Evolutionary conservation across 208 protist species (phyloP).

Genomic region (Trypanosoma mega): DNA sequence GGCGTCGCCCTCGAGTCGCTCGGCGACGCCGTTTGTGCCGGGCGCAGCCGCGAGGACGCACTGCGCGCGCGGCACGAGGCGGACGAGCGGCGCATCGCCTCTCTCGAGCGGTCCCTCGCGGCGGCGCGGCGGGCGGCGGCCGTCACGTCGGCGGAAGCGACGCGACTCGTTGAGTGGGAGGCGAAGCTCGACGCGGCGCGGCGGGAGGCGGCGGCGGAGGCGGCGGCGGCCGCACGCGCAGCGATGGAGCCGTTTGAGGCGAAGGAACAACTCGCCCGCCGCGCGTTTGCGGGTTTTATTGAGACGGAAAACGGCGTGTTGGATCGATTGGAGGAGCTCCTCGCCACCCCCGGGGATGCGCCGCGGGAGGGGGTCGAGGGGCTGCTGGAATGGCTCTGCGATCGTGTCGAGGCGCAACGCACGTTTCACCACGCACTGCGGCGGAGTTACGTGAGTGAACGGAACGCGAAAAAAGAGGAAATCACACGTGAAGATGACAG

Average conservation of each 20-base stretch:
- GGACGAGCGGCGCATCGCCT: constrained; percentile 31
- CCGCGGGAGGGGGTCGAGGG: background rate
- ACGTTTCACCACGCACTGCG: constrained; percentile 13
- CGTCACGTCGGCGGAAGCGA: constrained; percentile 38
- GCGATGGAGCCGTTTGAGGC: constrained; percentile 14
- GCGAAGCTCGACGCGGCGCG: constrained; percentile 38
- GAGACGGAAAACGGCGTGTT: constrained; percentile 31
- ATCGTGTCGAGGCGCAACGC: constrained; percentile 11
- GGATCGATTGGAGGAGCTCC: constrained; percentile 23
- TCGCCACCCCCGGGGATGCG: background rate
- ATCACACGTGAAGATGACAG: background rate
- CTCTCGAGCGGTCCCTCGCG: constrained; percentile 40
- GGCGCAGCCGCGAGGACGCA: background rate
- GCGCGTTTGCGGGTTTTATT: constrained; percentile 33
- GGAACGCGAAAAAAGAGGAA: background rate
- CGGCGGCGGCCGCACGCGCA: constrained; percentile 10
- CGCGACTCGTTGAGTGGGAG: constrained; percentile 58
- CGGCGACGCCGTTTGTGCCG: constrained; percentile 15
- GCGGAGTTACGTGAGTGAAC: constrained; percentile 9
- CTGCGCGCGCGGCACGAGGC: constrained; percentile 23
- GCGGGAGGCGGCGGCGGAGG: constrained; percentile 6
- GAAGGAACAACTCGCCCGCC: constrained; percentile 30
- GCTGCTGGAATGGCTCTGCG: constrained; percentile 23
- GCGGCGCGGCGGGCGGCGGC: constrained; percentile 52
- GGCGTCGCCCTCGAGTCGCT: constrained; percentile 22